These are phyloP conservation scores for Leccinum pachyderme DNA, from an alignment of 1,284 basidiomycete species.

Conservation along the genomic window DNA sequence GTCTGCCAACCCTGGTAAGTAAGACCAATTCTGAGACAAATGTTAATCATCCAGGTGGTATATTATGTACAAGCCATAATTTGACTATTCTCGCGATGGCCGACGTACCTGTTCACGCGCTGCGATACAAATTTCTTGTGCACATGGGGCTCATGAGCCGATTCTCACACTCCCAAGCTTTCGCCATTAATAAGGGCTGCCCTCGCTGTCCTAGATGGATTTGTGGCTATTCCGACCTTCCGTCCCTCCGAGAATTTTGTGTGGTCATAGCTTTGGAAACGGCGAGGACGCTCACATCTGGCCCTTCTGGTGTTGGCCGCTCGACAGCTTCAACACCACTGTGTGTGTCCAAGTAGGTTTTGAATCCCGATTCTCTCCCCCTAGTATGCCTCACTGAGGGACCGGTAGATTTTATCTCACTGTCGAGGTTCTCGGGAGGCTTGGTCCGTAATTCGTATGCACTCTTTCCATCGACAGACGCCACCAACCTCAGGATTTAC, in stretches of 20 bases:
- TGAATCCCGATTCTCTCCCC: neutral
- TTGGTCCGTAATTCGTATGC: neutral
- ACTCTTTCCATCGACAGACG: neutral
- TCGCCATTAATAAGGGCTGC: conserved; percentile 10
- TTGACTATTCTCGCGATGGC: conserved; percentile 1
- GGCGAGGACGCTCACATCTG: neutral
- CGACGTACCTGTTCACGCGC: conserved; percentile 11
- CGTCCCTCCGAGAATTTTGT: neutral
- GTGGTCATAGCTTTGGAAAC: neutral
- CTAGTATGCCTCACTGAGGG: neutral
- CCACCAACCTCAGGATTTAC: neutral
- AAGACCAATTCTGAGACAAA: neutral
- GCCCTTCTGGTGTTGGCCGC: neutral
- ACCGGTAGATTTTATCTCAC: neutral
- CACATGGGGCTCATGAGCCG: conserved; percentile 11
- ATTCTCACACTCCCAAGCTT: conserved; percentile 1
- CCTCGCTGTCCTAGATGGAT: neutral
- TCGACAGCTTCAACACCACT: neutral
- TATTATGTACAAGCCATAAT: neutral
- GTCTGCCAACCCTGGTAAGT: neutral
- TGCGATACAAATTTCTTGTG: conserved; percentile 1
- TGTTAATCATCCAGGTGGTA: neutral
- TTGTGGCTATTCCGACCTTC: conserved; percentile 2
- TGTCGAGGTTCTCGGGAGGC: neutral
- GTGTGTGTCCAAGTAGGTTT: conserved; percentile 1